Base-by-base conservation (phyloP, 371 early-diverging fungal genomes). In the Mucor ambiguus region DNA sequence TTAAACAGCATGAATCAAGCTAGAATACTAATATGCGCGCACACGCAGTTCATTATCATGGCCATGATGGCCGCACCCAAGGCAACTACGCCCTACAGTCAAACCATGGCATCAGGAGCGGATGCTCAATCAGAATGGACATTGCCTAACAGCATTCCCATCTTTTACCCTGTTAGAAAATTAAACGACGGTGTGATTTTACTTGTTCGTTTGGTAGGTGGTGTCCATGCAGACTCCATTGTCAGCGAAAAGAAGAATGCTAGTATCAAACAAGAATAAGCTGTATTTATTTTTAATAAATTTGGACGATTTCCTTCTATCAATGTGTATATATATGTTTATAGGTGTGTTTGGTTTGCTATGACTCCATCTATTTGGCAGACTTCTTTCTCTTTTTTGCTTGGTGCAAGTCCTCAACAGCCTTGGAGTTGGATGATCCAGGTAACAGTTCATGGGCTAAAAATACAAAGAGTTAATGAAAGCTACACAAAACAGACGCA, bases 31-130 rank as follows among this genome's bases (percentile, higher is more conserved):
- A 62, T 12, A 12, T 4, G n/a, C 33, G 4, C 33, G 18, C 38
- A 38, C 8, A 9, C 33, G 9, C 62, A 85, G 85, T 85, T 74
- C 55, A 76, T 85, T 26, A 80, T 83, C 32, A 83, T 83, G 83
- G 75, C 85, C 20, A 80, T 73, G 58, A 75, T 80, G 71, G 82
- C 85, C 14, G 66, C 59, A 5, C 82, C 82, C 3, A 75, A 74
- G 52, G 66, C 75, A 33, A 64, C 71, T 16, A 67, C 75, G 4
- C 52, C 73, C 29, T 75, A 71, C 43, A 72, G 69, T 16, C 74
- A 74, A 54, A 68, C 70, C 18, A 57, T 72, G 10, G 58, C 75
- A 16, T 77, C 77, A 12, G 74, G 77, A 5, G 57, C 57, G n/a
- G 62, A 67, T 5, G 70, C 71, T n/a, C 69, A 59, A 30, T 49